Evolutionary conservation across 257 asterid genomes (phyloP).

Genomic region (Ligustrum vulgare): DNA sequence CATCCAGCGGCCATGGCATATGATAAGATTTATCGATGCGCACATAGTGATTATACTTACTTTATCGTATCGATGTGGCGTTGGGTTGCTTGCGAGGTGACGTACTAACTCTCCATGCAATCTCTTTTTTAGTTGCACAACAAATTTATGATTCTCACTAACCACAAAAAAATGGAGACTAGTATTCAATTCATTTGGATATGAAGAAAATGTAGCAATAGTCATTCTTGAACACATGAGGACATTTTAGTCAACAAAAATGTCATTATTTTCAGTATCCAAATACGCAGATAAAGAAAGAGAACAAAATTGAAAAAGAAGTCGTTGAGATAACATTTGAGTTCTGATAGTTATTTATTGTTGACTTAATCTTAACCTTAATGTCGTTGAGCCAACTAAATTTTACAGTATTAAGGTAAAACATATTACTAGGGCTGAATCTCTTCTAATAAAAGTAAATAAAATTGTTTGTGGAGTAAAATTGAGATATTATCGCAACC

Average conservation of each 20-base stretch:
- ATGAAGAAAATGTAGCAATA: too few relatives aligned
- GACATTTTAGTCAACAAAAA: neutral
- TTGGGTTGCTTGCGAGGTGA: neutral
- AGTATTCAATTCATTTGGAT: neutral
- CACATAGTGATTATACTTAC: too few relatives aligned
- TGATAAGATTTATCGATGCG: slow-evolving; percentile 20
- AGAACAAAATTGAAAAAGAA: too few relatives aligned
- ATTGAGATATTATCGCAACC: slow-evolving; percentile 28
- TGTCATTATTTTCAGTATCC: neutral
- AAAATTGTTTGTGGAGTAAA: slow-evolving; percentile 31
- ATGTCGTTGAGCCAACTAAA: neutral
- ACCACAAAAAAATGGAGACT: slow-evolving; percentile 52
- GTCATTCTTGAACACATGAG: too few relatives aligned
- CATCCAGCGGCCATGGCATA: slow-evolving; percentile 72
- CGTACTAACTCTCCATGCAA: neutral
- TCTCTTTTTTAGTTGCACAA: slow-evolving; percentile 48
- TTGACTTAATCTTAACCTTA: neutral
- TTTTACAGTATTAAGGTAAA: neutral
- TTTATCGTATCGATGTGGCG: too few relatives aligned
- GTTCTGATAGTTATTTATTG: too few relatives aligned
- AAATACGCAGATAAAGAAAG: too few relatives aligned
- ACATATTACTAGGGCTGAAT: neutral
- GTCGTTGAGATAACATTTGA: too few relatives aligned
- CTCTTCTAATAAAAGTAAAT: slow-evolving; percentile 22
- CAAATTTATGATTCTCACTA: slow-evolving; percentile 39